phyloP scores from a whole-genome alignment of 768 basidiomycete species.

The Lentinula lateritia region DNA sequence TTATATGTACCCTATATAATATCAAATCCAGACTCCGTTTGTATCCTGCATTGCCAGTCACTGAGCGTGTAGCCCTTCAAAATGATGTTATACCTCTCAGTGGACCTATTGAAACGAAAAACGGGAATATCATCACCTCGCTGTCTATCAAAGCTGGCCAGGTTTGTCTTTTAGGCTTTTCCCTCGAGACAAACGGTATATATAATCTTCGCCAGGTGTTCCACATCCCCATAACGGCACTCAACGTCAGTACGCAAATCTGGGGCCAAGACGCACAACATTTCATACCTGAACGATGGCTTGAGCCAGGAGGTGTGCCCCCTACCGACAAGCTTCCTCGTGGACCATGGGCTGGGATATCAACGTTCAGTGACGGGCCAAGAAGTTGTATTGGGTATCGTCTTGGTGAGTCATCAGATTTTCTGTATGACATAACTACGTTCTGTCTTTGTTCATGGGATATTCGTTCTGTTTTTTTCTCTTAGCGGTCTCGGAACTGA shows the following conservation, averaged over 20 bases:
- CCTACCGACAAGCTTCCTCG: constrained; percentile 21
- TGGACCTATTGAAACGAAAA: constrained; percentile 22
- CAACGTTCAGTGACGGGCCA: constrained; percentile 37
- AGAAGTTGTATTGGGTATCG: constrained; percentile 35
- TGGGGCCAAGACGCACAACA: constrained; percentile 30
- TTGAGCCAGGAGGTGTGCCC: constrained; percentile 23
- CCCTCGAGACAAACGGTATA: neutral
- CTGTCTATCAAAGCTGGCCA: constrained; percentile 31
- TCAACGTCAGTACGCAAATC: constrained; percentile 25
- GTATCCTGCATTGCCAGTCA: constrained; percentile 33
- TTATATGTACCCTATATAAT: neutral
- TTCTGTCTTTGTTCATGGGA: no score
- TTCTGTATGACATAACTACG: no score
- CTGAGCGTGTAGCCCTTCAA: constrained; percentile 30
- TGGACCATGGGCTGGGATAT: constrained; percentile 29
- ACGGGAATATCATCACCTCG: constrained; percentile 19
- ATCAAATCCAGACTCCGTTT: constrained; percentile 27
- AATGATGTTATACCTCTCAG: constrained; percentile 39
- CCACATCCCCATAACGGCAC: constrained; percentile 26
- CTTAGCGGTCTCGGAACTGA: constrained; percentile 31
- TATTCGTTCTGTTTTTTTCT: neutral
- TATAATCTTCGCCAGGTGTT: constrained; percentile 18
- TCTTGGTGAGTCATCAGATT: constrained; percentile 17
- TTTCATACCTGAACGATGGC: constrained; percentile 37
- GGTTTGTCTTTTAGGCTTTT: constrained; percentile 15